A percentile compares a stretch with the other conserved stretches of the same genome.
phyloP scores from a whole-genome alignment of 1,139 yeast species.

The Suhomyces coccinellae region DNA sequence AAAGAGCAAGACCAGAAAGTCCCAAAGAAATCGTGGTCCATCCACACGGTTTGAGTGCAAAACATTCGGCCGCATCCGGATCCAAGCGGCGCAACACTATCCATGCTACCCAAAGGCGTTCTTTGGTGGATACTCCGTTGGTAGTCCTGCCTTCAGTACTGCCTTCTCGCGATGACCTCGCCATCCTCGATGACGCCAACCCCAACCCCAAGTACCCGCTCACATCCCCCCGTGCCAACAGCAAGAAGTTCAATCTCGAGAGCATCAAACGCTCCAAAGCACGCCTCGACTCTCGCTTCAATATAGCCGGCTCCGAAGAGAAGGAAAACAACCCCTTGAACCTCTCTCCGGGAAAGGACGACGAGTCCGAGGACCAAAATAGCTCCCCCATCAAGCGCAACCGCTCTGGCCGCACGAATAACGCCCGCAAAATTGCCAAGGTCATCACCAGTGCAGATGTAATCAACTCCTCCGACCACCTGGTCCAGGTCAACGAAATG shows the following conservation, averaged over 20 bases:
- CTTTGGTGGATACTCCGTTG: conserved; percentile 15
- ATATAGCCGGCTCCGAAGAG: conserved; percentile 14
- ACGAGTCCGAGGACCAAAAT: conserved; percentile 10
- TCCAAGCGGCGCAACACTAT: conserved; percentile 25
- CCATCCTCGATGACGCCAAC: not conserved
- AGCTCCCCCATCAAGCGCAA: conserved; percentile 20
- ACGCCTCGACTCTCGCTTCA: conserved; percentile 11
- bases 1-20: conserved; percentile 8
- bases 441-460: conserved; percentile 25
- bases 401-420: conserved; percentile 15
- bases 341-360: conserved; percentile 18
- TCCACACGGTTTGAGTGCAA: conserved; percentile 51
- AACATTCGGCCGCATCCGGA: conserved; percentile 22
- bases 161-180: conserved; percentile 5
- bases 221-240: conserved; percentile 17
- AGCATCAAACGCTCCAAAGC: conserved; percentile 16
- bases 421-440: conserved; percentile 24
- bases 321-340: conserved; percentile 24
- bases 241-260: conserved; percentile 14
- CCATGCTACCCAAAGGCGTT: conserved; percentile 17
- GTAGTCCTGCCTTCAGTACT: conserved; percentile 6
- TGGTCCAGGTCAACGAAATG: conserved; percentile 25
- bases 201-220: conserved; percentile 14
- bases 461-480: conserved; percentile 14
- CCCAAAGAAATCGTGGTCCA: conserved; percentile 30